These are phyloP conservation scores for Beta vulgaris DNA, from an alignment of 148 eudicot genomes.

Conservation along the genomic window DNA sequence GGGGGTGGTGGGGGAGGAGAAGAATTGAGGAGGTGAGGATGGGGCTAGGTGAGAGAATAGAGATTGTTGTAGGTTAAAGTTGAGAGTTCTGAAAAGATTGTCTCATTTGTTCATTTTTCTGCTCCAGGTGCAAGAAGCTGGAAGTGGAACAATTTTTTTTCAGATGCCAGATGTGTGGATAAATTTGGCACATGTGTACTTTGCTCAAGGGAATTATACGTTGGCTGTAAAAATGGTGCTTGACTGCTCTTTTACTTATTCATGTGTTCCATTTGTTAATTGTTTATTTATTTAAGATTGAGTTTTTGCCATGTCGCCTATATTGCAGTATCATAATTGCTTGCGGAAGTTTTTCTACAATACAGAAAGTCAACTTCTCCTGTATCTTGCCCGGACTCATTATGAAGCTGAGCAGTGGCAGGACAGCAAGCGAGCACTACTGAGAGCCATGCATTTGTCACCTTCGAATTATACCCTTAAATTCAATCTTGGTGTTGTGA, in stretches of 20 bases:
- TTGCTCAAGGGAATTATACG: conserved; percentile 86
- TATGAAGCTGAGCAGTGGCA: conserved; percentile 99
- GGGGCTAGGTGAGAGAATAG: not conserved
- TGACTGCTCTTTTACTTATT: conserved; percentile 6
- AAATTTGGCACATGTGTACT: conserved; percentile 94
- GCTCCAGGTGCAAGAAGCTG: conserved; percentile 91
- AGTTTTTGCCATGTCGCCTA: not conserved
- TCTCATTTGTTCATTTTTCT: conserved; percentile 6
- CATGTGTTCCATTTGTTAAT: conserved; percentile 2
- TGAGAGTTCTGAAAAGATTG: not conserved
- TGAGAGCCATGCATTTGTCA: conserved; percentile 89
- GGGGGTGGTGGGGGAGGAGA: not conserved
- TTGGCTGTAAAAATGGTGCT: conserved; percentile 86
- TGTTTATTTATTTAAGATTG: not conserved
- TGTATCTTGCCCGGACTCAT: conserved; percentile 90
- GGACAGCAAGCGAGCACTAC: conserved; percentile 81
- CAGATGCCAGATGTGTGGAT: conserved; percentile 99
- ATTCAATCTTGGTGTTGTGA: conserved; percentile 85
- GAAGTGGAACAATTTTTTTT: conserved; percentile 73
- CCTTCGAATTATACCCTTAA: conserved; percentile 91
- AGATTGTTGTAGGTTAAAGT: not conserved
- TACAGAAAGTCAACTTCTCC: conserved; percentile 82
- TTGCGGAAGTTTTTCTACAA: conserved; percentile 72
- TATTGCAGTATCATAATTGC: conserved; percentile 89
- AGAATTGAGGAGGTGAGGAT: not conserved